Evolutionary conservation across 2,329 filamentous ascomycete genomes (phyloP).

Genomic region (Aspergillus bombycis): DNA sequence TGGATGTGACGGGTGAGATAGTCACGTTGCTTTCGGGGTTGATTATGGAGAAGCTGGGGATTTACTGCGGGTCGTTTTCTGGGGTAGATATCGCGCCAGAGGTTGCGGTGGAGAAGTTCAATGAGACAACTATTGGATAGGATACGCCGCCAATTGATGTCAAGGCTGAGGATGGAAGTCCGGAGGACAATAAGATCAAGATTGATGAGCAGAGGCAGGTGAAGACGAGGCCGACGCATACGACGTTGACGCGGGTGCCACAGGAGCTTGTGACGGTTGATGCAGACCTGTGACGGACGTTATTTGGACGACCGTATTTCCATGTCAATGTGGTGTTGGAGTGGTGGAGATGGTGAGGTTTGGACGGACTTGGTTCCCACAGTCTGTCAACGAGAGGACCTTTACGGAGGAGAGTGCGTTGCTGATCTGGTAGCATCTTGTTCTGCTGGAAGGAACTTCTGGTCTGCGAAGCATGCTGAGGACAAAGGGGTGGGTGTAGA

Average conservation of each 20-base stretch:
- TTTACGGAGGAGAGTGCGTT: conserved; percentile 28
- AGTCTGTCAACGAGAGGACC: conserved; percentile 18
- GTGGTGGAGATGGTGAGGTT: conserved; percentile 93
- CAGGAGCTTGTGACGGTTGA: conserved; percentile 78
- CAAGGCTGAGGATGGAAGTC: conserved; percentile 57
- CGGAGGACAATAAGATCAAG: conserved; percentile 44
- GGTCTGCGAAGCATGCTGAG: conserved; percentile 19
- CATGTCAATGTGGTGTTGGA: conserved; percentile 88
- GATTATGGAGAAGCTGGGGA: conserved; percentile 82
- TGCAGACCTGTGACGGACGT: conserved; percentile 74
- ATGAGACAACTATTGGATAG: conserved; percentile 91
- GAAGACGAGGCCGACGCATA: conserved; percentile 65
- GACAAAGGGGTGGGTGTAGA: conserved; percentile 21
- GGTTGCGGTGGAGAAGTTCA: conserved; percentile 89
- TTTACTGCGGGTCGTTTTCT: conserved; percentile 90
- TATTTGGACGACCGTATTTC: conserved; percentile 94
- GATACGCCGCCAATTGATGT: conserved; percentile 85
- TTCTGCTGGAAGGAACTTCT: conserved; percentile 19
- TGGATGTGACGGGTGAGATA: conserved; percentile 80
- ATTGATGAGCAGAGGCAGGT: conserved; percentile 58
- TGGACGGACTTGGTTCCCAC: conserved; percentile 50
- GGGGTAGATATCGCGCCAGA: conserved; percentile 92
- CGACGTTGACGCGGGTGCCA: conserved; percentile 71
- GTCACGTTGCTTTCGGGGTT: conserved; percentile 86
- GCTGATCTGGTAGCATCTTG: conserved; percentile 24